phyloP scores from a whole-genome alignment of 805 yeast genomes.

The Yamadazyma sp. region DNA sequence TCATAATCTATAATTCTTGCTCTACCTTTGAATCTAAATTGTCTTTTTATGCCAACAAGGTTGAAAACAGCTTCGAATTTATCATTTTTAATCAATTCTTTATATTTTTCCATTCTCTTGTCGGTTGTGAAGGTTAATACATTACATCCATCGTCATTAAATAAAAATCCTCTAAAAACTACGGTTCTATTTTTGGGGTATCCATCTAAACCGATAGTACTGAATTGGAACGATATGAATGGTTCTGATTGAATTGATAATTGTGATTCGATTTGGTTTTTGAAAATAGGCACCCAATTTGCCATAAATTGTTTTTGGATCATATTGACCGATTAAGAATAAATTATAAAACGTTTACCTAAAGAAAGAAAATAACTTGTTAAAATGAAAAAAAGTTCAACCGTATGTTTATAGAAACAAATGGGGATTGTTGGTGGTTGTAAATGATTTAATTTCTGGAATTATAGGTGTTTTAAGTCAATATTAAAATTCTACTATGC shows the following conservation, averaged over 20 bases:
- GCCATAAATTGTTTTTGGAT: slow-evolving; percentile 44
- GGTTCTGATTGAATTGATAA: slow-evolving; percentile 29
- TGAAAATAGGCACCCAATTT: slow-evolving; percentile 72
- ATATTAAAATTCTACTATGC: too few species aligned
- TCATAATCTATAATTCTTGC: slow-evolving; percentile 45
- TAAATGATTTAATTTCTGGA: too few species aligned
- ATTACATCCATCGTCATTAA: slow-evolving; percentile 64
- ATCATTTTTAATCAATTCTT: slow-evolving; percentile 49
- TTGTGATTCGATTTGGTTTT: slow-evolving; percentile 14
- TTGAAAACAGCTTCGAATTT: slow-evolving; percentile 76
- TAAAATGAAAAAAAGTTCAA: too few species aligned
- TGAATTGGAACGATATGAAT: slow-evolving; percentile 62
- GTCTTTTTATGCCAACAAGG: slow-evolving; percentile 59
- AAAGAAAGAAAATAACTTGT: too few species aligned
- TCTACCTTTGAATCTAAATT: slow-evolving; percentile 69
- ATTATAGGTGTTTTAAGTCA: too few species aligned
- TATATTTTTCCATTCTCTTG: slow-evolving; percentile 60
- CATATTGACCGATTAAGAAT: too few species aligned
- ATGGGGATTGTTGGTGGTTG: too few species aligned
- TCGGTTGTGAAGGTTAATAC: slow-evolving; percentile 71
- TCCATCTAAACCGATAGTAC: slow-evolving; percentile 56
- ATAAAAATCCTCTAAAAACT: slow-evolving; percentile 71
- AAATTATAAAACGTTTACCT: too few species aligned
- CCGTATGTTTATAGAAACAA: too few species aligned
- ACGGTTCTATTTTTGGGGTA: slow-evolving; percentile 69